Percentiles rank a stretch among this genome's conserved stretches.
Evolutionary conservation across 345 rosid species (phyloP).

Genomic region (Arabidopsis arenosa): DNA sequence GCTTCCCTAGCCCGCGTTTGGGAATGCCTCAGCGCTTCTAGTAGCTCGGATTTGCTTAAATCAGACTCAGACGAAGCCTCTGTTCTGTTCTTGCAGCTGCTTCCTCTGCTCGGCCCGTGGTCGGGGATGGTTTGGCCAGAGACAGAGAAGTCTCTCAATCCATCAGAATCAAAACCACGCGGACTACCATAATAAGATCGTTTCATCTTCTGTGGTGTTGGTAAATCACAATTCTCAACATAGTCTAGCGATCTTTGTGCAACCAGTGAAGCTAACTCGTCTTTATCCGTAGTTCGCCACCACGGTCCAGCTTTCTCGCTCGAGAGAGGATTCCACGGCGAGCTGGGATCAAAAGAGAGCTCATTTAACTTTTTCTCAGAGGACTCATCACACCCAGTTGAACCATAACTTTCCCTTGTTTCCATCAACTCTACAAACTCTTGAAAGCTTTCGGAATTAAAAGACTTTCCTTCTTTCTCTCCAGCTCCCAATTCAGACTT

Average conservation of each 20-base stretch:
- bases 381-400: conserved; percentile 45
- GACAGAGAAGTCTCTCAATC: conserved; percentile 44
- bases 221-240: conserved; percentile 88
- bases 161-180: conserved; percentile 45
- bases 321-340: conserved; percentile 63
- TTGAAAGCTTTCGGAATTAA: conserved; percentile 44
- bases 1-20: conserved; percentile 99
- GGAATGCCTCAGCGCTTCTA: conserved; percentile 90
- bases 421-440: conserved; percentile 54
- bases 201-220: conserved; percentile 72
- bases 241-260: conserved; percentile 76
- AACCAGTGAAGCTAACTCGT: conserved; percentile 84
- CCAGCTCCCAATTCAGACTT: conserved; percentile 27
- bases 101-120: conserved; percentile 36
- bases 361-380: conserved; percentile 49
- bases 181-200: conserved; percentile 46
- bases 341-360: conserved; percentile 51
- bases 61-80: conserved; percentile 53
- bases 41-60: conserved; percentile 68
- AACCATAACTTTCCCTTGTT: conserved; percentile 49
- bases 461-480: conserved; percentile 29
- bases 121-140: conserved; percentile 42
- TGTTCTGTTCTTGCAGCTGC: conserved; percentile 34
- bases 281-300: conserved; percentile 84
- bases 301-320: conserved; percentile 73